These are phyloP conservation scores for Dendryphion nanum DNA, from an alignment of 2,329 filamentous ascomycete genomes.

Conservation along the genomic window DNA sequence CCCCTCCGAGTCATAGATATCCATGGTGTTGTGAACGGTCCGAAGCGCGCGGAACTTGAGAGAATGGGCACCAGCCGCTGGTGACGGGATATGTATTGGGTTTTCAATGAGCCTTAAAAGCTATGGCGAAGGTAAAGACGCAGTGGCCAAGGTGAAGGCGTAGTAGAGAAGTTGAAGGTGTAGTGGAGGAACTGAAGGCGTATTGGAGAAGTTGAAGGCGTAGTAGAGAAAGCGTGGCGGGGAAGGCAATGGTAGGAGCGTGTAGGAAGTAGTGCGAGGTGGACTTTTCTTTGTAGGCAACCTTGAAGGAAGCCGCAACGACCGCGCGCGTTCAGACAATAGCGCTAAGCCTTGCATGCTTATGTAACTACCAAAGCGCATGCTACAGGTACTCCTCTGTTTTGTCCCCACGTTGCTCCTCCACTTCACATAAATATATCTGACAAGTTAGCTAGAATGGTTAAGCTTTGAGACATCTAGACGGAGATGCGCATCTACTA, in stretches of 20 bases:
- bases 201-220: neutral
- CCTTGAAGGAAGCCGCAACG: neutral
- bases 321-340: neutral
- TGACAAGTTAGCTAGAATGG: no score
- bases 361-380: no score
- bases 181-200: neutral
- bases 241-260: constrained; percentile 1
- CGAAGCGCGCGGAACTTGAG: no score
- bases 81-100: no score
- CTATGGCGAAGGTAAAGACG: no score
- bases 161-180: neutral
- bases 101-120: no score
- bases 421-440: no score
- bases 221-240: neutral
- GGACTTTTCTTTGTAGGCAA: constrained; percentile 2
- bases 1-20: constrained; percentile 48
- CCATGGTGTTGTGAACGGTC: constrained; percentile 39
- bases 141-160: neutral
- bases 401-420: no score
- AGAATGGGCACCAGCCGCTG: no score
- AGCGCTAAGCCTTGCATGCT: constrained; percentile 1
- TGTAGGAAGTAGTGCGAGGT: constrained; percentile 1
- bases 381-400: no score
- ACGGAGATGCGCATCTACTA: no score
- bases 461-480: no score